These are phyloP conservation scores for Euphorbia pulcherrima DNA, from an alignment of 345 rosid genomes.

Conservation along the genomic window DNA sequence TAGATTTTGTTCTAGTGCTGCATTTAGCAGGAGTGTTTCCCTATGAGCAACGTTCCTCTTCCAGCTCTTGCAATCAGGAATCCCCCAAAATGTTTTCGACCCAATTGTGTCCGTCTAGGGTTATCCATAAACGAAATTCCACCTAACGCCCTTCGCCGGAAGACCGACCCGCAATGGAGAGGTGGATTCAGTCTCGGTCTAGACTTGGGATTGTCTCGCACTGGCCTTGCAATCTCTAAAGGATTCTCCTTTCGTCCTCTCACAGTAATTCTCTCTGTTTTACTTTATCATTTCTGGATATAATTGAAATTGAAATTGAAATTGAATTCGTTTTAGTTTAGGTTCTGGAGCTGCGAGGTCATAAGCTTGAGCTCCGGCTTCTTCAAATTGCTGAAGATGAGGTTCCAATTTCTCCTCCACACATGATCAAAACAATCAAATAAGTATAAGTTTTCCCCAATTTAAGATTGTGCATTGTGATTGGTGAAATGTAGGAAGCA, in stretches of 20 bases:
- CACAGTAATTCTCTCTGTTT: constrained; percentile 35
- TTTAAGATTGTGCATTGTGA: not conserved
- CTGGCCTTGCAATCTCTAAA: constrained; percentile 80
- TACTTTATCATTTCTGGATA: not conserved
- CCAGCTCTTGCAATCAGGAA: not conserved
- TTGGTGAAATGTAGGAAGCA: constrained; percentile 44
- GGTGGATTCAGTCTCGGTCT: constrained; percentile 90
- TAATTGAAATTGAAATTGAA: not conserved
- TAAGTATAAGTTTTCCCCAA: not conserved
- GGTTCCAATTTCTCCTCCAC: constrained; percentile 25
- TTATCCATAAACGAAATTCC: constrained; percentile 49
- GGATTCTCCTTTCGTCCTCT: constrained; percentile 74
- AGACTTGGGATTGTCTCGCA: constrained; percentile 73
- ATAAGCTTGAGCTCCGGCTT: constrained; percentile 64
- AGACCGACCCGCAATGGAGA: constrained; percentile 52
- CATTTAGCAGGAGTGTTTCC: not conserved
- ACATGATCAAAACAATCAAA: not conserved
- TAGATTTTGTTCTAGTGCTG: no score
- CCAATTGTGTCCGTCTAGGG: constrained; percentile 4
- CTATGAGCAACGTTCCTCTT: not conserved
- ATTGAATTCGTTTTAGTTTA: constrained; percentile 16
- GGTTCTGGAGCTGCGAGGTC: constrained; percentile 76
- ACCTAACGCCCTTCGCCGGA: constrained; percentile 68
- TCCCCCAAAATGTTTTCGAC: not conserved
- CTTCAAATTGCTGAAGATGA: constrained; percentile 67